Evolutionary conservation across 106 monocot species (phyloP).

Genomic region (Dendrobium catenatum): DNA sequence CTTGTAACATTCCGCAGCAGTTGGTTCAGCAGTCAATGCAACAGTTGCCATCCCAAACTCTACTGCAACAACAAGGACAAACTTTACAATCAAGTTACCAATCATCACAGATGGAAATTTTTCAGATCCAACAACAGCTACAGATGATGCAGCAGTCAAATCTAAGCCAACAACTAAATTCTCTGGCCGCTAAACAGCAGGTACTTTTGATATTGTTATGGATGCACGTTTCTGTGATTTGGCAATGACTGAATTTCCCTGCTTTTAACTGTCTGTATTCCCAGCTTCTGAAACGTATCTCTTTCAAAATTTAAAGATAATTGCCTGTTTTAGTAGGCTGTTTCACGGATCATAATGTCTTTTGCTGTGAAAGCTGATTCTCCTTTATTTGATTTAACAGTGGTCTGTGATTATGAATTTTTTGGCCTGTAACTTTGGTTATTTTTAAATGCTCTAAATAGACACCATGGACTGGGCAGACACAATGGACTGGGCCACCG

Average conservation of each 20-base stretch:
- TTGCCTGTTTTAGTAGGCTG: neutral
- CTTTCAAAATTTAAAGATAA: neutral
- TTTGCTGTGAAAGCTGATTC: neutral
- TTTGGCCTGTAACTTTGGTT: neutral
- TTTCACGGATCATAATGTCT: neutral
- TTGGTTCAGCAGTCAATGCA: constrained; percentile 58
- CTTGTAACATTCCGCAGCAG: constrained; percentile 30
- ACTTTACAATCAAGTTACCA: constrained; percentile 73
- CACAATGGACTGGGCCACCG: constrained; percentile 39
- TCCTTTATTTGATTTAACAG: neutral
- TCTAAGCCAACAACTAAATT: constrained; percentile 15
- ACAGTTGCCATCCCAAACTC: constrained; percentile 44
- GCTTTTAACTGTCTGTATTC: neutral
- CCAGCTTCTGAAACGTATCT: neutral
- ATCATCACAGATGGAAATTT: constrained; percentile 72
- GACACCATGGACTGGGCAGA: constrained; percentile 34
- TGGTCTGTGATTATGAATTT: neutral
- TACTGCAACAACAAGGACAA: constrained; percentile 78
- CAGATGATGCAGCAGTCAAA: constrained; percentile 72
- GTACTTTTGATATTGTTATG: constrained; percentile 19
- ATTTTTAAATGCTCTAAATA: constrained; percentile 16
- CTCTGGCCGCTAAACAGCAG: constrained; percentile 58
- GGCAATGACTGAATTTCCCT: neutral
- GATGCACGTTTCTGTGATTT: neutral
- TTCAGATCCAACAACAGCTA: constrained; percentile 77